Evolutionary conservation across 352 stramenopile species (phyloP), one percentile per base, ranked within the genome.

Genomic region (Plasmopara muralis): DNA sequence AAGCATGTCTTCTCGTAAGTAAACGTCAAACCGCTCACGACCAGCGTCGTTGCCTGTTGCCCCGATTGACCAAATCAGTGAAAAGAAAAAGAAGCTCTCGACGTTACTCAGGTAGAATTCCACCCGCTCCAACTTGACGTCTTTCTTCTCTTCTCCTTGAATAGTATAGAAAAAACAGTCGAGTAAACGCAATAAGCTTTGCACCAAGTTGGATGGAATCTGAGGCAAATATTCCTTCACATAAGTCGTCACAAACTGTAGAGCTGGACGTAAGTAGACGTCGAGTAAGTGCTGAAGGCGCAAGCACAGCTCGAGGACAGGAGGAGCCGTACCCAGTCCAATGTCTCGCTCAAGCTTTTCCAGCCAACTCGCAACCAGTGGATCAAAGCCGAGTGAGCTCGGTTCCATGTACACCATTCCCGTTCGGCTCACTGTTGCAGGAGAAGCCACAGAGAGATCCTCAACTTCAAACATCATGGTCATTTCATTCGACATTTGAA

Each of bases 391-490:
- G 0, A 98, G 69, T 3, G 87, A 92, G 10, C 83, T 90, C 0
- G 89, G 89, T 54, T 98, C 92, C 87, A 98, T 98, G 72, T 98
- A 98, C 25, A 98, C 92, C 89, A 98, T 97, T 31, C 93, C 93
- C 8, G 90, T 97, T 30, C 93, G 75, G 54, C 75, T 95, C 16
- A 98, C 93, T 0, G 93, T 98, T 10, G 93, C 93, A 0, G 93
- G 93, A 1, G 86, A 97, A 13, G 93, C 93, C 12, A 98, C 93
- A 0, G 84, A 93, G 2, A 98, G 62, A 56, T 98, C 93, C 62
- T 98, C 89, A 6, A 97, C 89, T 55, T 98, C 93, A 46, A 98
- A 98, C 86, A 98, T 97, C 90, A 98, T 98, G 0, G 89, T 97
- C 93, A 98, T 98, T 30, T 93, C 76, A 43, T 95, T 90, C 15